phyloP scores from a whole-genome alignment of 208 protist species.

The Porcisia hertigi region DNA sequence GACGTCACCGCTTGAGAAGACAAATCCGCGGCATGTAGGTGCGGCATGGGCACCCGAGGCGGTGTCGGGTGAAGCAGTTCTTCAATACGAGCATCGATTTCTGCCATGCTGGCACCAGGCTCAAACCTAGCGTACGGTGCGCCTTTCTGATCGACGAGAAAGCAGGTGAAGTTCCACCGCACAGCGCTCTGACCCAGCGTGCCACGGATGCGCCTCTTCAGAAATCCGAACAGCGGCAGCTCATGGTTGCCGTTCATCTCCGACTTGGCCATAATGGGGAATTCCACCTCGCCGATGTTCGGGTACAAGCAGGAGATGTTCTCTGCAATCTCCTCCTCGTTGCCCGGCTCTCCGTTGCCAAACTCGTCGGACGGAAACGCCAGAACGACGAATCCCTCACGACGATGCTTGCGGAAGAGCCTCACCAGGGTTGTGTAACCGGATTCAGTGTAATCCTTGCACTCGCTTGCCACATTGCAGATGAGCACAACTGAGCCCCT shows the following conservation, averaged over 20 bases:
- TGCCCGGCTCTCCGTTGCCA: constrained; percentile 78
- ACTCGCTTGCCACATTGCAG: constrained; percentile 90
- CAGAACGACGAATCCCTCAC: constrained; percentile 70
- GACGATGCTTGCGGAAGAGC: constrained; percentile 79
- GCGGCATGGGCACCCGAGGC: neutral
- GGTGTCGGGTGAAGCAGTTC: constrained; percentile 34
- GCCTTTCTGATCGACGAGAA: constrained; percentile 72
- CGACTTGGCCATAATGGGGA: constrained; percentile 87
- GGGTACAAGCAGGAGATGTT: constrained; percentile 60
- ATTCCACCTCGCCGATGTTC: constrained; percentile 41
- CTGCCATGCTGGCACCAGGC: constrained; percentile 41
- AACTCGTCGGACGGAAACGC: constrained; percentile 94
- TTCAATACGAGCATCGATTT: constrained; percentile 59
- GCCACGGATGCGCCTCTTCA: constrained; percentile 69
- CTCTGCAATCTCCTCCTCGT: constrained; percentile 72
- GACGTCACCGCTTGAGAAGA: neutral
- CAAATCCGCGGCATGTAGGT: neutral
- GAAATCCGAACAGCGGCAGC: constrained; percentile 68
- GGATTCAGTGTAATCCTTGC: constrained; percentile 75
- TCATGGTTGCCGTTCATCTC: constrained; percentile 85
- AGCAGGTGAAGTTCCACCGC: constrained; percentile 94
- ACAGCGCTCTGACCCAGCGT: constrained; percentile 59
- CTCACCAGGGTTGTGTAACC: constrained; percentile 65
- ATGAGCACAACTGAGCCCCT: constrained; percentile 85
- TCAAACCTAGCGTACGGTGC: constrained; percentile 60